Evolutionary conservation across 371 early-diverging fungal genomes (phyloP).

Genomic region (Sporodiniella umbellata): DNA sequence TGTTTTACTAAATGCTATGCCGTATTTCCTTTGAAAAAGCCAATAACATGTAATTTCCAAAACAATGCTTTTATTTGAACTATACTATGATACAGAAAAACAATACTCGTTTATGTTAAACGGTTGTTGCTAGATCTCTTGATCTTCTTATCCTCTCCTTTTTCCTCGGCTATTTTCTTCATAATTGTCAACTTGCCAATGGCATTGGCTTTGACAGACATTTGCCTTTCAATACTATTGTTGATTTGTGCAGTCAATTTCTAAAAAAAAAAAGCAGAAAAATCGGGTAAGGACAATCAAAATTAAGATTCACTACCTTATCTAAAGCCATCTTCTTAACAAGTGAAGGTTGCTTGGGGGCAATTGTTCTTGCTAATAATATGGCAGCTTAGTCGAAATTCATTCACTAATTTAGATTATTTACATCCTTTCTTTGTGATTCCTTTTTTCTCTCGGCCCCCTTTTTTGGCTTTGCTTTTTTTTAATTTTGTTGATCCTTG

Average conservation of each 20-base stretch:
- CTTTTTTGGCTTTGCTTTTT: conserved; percentile 42
- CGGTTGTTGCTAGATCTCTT: conserved; percentile 15
- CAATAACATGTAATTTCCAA: too few relatives aligned
- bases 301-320: conserved; percentile 35
- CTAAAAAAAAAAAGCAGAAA: conserved; percentile 17
- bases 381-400: not conserved
- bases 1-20: too few relatives aligned
- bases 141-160: conserved; percentile 28
- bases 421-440: conserved; percentile 57
- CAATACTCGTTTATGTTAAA: conserved; percentile 4
- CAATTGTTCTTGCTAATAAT: conserved; percentile 48
- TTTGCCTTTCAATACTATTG: conserved; percentile 61
- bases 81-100: not conserved
- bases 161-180: conserved; percentile 57
- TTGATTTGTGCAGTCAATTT: conserved; percentile 62
- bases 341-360: conserved; percentile 56
- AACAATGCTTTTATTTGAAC: too few relatives aligned
- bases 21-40: too few relatives aligned
- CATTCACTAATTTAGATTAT: not conserved
- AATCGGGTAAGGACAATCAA: not conserved
- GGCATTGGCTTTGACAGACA: conserved; percentile 68
- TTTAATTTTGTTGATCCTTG: conserved; percentile 53
- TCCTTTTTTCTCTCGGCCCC: conserved; percentile 45
- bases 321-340: conserved; percentile 53
- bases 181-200: conserved; percentile 69